A percentile compares a stretch with the other conserved stretches of the same genome.
These are phyloP conservation scores for Xerophyta viscosa DNA, from an alignment of 106 monocot species.

Conservation along the genomic window DNA sequence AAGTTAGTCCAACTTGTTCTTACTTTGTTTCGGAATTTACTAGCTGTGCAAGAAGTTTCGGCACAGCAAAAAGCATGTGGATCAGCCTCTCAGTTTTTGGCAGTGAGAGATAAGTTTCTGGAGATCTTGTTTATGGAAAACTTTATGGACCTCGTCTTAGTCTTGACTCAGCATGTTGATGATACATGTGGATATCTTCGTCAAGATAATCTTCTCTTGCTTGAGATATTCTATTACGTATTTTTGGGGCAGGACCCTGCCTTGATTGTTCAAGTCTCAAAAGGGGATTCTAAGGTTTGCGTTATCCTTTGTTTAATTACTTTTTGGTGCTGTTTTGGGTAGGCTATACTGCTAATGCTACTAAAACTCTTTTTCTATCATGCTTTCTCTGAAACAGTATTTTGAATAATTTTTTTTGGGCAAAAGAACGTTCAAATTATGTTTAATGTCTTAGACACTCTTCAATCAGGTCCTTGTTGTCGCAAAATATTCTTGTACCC, in stretches of 20 bases:
- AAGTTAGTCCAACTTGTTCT: slow-evolving; percentile 89
- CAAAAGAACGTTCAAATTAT: too few relatives aligned
- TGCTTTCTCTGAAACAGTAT: too few relatives aligned
- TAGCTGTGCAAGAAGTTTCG: slow-evolving; percentile 69
- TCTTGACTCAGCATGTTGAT: slow-evolving; percentile 65
- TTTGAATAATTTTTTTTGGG: too few relatives aligned
- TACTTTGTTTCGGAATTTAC: slow-evolving; percentile 83
- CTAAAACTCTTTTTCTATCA: too few relatives aligned
- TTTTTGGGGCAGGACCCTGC: slow-evolving; percentile 72
- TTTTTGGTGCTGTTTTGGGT: background rate
- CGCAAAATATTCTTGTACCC: too few relatives aligned
- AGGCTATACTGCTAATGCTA: too few relatives aligned
- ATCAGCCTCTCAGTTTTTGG: slow-evolving; percentile 53
- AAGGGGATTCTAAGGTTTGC: slow-evolving; percentile 38
- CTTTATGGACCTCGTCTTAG: slow-evolving; percentile 79
- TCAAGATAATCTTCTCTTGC: slow-evolving; percentile 65
- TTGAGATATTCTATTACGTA: slow-evolving; percentile 75
- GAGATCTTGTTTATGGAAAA: slow-evolving; percentile 90
- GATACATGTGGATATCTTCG: slow-evolving; percentile 55
- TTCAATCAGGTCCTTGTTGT: too few relatives aligned
- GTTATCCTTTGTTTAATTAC: background rate
- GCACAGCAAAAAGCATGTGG: slow-evolving; percentile 75
- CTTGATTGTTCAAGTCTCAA: slow-evolving; percentile 41
- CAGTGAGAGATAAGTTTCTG: slow-evolving; percentile 57
- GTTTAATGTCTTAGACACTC: too few relatives aligned